Percentiles rank a stretch among this genome's conserved stretches.
Conservation (phyloP, 257 asterid genomes). For the Schizonepeta tenuifolia region DNA sequence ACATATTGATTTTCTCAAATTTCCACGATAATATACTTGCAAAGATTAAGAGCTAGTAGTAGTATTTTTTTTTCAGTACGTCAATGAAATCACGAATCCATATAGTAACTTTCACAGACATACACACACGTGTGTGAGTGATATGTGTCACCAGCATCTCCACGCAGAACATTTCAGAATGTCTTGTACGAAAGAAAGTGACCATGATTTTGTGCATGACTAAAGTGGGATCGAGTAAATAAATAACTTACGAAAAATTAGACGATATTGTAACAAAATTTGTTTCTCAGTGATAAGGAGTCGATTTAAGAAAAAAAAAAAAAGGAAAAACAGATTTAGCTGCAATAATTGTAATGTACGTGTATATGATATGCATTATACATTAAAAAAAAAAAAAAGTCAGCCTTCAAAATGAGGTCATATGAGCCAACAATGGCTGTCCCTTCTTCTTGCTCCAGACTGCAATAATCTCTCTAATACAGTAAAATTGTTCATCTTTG, state of each 20-base stretch:
- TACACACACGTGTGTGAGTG: background rate
- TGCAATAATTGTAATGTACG: no score
- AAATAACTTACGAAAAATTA: background rate
- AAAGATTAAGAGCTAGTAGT: no score
- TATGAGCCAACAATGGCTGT: background rate
- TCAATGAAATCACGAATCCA: background rate
- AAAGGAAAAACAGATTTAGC: no score
- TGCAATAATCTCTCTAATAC: background rate
- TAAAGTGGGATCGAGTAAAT: background rate
- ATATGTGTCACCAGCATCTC: background rate
- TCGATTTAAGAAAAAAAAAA: no score
- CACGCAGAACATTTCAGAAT: background rate
- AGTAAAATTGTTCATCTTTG: background rate
- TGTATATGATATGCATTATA: no score
- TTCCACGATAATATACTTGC: no score
- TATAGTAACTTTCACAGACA: background rate
- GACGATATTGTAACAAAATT: background rate
- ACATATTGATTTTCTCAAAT: no score
- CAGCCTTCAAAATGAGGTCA: constrained; percentile 1
- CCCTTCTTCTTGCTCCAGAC: background rate
- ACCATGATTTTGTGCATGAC: background rate
- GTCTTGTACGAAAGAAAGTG: background rate
- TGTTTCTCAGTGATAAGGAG: background rate
- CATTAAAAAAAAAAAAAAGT: no score
- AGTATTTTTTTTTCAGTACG: no score